Conservation (phyloP, 257 asterid genomes). For the Scutellaria baicalensis region DNA sequence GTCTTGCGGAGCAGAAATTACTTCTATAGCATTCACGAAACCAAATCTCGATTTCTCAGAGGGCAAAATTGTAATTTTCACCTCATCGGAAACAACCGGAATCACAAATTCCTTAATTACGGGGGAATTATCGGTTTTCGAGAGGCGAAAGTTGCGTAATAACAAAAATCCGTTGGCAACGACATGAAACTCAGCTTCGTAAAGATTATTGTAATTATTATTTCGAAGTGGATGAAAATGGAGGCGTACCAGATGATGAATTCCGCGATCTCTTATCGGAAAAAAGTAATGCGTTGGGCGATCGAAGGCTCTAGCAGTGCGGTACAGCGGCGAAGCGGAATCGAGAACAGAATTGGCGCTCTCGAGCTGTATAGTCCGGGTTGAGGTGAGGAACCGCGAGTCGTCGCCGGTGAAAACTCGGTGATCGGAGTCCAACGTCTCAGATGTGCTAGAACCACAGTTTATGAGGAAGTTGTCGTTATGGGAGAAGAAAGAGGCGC, state of each 20-base stretch:
- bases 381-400: constrained; percentile 31
- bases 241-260: constrained; percentile 73
- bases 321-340: constrained; percentile 50
- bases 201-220: constrained; percentile 7
- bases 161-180: constrained; percentile 65
- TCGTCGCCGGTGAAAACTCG: constrained; percentile 59
- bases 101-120: constrained; percentile 65
- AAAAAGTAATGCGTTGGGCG: constrained; percentile 57
- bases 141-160: constrained; percentile 42
- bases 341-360: constrained; percentile 13
- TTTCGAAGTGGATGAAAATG: constrained; percentile 43
- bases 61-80: constrained; percentile 54
- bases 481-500: constrained; percentile 46
- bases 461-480: constrained; percentile 56
- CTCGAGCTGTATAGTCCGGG: constrained; percentile 25
- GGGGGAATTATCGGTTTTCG: constrained; percentile 2
- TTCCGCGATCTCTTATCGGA: constrained; percentile 42
- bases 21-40: constrained; percentile 79
- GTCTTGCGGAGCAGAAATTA: constrained; percentile 77
- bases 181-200: constrained; percentile 64
- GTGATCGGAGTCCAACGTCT: constrained; percentile 45
- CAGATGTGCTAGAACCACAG: constrained; percentile 50
- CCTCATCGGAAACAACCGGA: constrained; percentile 39
- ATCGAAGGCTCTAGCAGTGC: constrained; percentile 59
- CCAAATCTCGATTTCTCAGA: constrained; percentile 40